Evolutionary conservation across 352 stramenopile species (phyloP), one percentile per base, ranked within the genome.

Genomic region (Phytophthora aleatoria): DNA sequence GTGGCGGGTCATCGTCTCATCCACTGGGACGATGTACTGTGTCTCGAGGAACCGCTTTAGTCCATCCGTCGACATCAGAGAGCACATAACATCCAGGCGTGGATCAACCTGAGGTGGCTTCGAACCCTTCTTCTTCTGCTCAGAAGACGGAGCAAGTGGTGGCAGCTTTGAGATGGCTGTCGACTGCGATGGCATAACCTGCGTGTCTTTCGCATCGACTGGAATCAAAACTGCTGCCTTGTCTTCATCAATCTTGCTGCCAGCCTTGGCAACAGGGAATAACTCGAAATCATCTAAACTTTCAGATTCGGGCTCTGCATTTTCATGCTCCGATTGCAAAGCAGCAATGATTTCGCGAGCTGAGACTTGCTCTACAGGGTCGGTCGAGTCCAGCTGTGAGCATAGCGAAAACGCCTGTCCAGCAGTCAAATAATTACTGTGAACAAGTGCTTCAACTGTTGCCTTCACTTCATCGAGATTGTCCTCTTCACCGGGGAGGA

Each of bases 11-110:
- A 72, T 61, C n/a, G 50, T 47, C 5, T 64, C 67, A 9, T 79
- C 58, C 5, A 68, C 53, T 2, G 75, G 54, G 3, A 86, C 66
- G 20, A 92, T 81, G 35, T 81, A 73, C 24, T 92, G 77, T n/a
- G 73, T 58, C 49, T 85, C 59, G 1, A 94, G 66, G 53, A 85
- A 92, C 20, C 78, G 71, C 24, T 81, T 77, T n/a, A 95, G 54
- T 0, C 81, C 85, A 11, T 85, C 64, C 3, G 75, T 77, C 2
- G 87, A 95, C 58, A 95, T 62, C 4, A 95, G 59, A 11, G 87
- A 95, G 63, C 87, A 94, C 51, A 95, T 66, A 24, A 89, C 87
- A 70, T 95, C 83, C 38, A 95, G 63, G 26, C 85, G 75, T 36
- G 74, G 59, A 60, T 76, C 68, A 47, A 69, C 64, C 38, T 60